phyloP scores from a whole-genome alignment of 208 protist species.

The Strigomonas galati region DNA sequence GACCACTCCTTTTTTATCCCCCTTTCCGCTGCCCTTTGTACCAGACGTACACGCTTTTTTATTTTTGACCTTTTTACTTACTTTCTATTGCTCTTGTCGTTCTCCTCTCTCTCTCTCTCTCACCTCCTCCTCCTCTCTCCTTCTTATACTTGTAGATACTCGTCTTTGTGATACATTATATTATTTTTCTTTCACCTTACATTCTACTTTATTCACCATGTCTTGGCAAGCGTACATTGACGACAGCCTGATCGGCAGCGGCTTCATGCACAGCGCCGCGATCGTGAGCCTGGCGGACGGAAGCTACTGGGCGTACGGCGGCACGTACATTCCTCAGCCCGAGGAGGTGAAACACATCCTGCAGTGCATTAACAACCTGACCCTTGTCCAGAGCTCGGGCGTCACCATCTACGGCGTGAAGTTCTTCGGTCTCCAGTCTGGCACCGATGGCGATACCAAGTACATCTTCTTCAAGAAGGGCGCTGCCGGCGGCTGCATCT shows the following conservation, averaged over 20 bases:
- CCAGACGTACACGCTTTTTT: neutral
- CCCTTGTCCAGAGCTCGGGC: slow-evolving; percentile 64
- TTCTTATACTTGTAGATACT: slow-evolving; percentile 4
- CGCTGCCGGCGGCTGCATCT: slow-evolving; percentile 78
- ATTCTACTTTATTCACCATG: slow-evolving; percentile 36
- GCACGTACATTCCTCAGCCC: slow-evolving; percentile 80
- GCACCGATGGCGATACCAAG: slow-evolving; percentile 62
- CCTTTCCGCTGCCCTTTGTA: neutral
- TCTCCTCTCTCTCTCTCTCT: neutral
- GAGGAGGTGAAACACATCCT: slow-evolving; percentile 83
- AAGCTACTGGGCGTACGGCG: slow-evolving; percentile 88
- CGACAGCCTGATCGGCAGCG: slow-evolving; percentile 83
- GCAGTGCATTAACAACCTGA: slow-evolving; percentile 56
- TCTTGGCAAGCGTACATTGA: slow-evolving; percentile 88
- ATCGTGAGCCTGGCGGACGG: slow-evolving; percentile 78
- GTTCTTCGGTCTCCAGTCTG: slow-evolving; percentile 82
- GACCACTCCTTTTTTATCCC: slow-evolving; percentile 7
- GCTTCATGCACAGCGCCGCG: slow-evolving; percentile 85
- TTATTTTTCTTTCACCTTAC: neutral
- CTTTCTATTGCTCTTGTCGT: slow-evolving; percentile 1
- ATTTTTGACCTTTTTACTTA: slow-evolving; percentile 11
- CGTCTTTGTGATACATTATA: neutral
- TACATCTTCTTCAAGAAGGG: slow-evolving; percentile 91
- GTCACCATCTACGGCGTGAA: slow-evolving; percentile 81
- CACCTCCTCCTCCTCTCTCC: slow-evolving; percentile 9